A percentile compares a stretch with the other conserved stretches of the same genome.
These are phyloP conservation scores for Arthrinium phaeospermum DNA, from an alignment of 2,329 filamentous ascomycete species.

Conservation along the genomic window DNA sequence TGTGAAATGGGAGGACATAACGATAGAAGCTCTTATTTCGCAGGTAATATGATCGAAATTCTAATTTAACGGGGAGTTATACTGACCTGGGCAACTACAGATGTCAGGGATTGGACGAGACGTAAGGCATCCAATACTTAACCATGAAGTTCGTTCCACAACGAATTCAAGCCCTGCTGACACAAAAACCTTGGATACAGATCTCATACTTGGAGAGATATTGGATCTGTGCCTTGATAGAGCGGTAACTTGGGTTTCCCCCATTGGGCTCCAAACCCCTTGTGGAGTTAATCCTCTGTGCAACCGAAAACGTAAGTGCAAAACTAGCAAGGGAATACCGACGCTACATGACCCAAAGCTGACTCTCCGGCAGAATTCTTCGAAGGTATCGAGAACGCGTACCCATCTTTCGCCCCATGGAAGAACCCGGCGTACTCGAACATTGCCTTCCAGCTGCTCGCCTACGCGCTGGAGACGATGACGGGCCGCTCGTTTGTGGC, in stretches of 20 bases:
- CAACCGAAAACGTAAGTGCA: constrained; percentile 33
- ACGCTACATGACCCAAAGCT: constrained; percentile 1
- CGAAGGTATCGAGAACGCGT: constrained; percentile 33
- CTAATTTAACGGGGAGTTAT: not conserved
- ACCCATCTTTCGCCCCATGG: constrained; percentile 41
- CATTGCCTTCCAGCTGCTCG: constrained; percentile 44
- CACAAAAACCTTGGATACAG: constrained; percentile 23
- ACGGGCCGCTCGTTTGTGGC: constrained; percentile 39
- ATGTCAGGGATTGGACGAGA: constrained; percentile 42
- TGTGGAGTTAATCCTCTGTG: constrained; percentile 40
- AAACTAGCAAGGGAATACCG: not conserved
- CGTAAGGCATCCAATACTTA: constrained; percentile 28
- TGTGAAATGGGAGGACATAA: constrained; percentile 35
- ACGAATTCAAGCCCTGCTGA: constrained; percentile 22
- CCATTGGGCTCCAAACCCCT: constrained; percentile 35
- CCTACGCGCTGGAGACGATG: constrained; percentile 43
- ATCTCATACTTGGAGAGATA: constrained; percentile 33
- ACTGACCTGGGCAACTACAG: not conserved
- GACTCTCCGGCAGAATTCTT: constrained; percentile 35
- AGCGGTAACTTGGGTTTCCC: constrained; percentile 37
- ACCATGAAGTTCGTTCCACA: constrained; percentile 18
- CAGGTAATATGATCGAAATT: constrained; percentile 23
- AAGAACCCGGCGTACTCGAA: constrained; percentile 46
- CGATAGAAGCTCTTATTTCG: constrained; percentile 33
- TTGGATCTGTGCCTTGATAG: constrained; percentile 28